phyloP scores from a whole-genome alignment of 345 rosid genomes.

The Eucalyptus curtisii region DNA sequence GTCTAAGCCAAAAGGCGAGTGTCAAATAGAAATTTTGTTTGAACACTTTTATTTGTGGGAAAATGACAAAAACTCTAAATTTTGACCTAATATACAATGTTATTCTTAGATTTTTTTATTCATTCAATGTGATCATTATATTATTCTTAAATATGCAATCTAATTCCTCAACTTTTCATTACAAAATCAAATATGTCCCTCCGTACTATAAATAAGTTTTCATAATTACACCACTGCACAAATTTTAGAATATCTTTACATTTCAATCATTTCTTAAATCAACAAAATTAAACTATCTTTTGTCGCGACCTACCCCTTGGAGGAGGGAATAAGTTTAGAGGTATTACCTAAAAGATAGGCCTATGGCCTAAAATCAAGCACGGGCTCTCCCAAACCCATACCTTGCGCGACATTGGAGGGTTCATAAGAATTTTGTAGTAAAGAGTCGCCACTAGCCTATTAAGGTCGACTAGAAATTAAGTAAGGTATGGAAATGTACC shows the following conservation, averaged over 20 bases:
- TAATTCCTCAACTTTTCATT: neutral
- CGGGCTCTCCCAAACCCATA: accelerated
- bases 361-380: too few relatives aligned
- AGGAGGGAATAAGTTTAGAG: too few relatives aligned
- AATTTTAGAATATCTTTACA: neutral
- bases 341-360: too few relatives aligned
- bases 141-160: neutral
- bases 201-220: neutral
- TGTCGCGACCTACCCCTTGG: accelerated
- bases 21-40: neutral
- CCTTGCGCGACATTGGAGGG: accelerated
- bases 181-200: neutral
- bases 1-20: neutral
- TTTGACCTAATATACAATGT: too few relatives aligned
- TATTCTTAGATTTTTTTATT: neutral
- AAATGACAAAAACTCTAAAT: neutral
- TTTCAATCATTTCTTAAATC: neutral
- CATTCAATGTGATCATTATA: neutral
- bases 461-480: too few relatives aligned
- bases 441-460: too few relatives aligned
- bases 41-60: too few relatives aligned
- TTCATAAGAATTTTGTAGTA: too few relatives aligned
- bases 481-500: accelerated
- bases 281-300: too few relatives aligned
- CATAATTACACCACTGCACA: neutral